Evolutionary conservation across 1,284 basidiomycete genomes (phyloP).

Genomic region (Spongiforma sp.): DNA sequence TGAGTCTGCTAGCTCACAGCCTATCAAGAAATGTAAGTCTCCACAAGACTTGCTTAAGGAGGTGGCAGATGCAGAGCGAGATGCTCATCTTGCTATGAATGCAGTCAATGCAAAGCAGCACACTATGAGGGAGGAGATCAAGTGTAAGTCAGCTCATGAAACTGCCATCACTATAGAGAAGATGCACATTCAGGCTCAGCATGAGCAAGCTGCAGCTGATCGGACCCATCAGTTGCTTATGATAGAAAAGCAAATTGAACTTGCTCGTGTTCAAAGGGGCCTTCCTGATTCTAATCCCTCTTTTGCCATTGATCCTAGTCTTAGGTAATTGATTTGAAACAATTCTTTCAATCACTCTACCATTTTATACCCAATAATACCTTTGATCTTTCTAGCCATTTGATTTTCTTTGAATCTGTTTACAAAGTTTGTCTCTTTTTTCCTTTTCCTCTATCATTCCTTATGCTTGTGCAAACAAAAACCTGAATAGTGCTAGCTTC

Average conservation of each 20-base stretch:
- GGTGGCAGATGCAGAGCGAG: constrained; percentile 8
- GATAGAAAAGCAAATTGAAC: constrained; percentile 11
- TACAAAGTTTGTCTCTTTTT: not conserved
- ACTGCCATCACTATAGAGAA: constrained; percentile 5
- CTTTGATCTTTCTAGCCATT: not conserved
- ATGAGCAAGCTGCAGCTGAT: constrained; percentile 4
- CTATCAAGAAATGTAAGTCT: not conserved
- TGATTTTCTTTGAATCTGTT: not conserved
- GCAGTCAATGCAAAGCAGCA: constrained; percentile 2
- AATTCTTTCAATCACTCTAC: too few relatives aligned
- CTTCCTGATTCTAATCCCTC: not conserved
- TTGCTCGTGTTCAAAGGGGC: not conserved
- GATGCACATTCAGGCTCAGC: constrained; percentile 4
- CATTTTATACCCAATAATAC: too few relatives aligned
- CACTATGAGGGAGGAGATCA: not conserved
- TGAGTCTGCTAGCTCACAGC: not conserved
- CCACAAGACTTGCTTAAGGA: constrained; percentile 4
- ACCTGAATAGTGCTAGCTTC: not conserved
- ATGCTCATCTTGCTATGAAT: constrained; percentile 3
- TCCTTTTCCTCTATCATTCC: not conserved
- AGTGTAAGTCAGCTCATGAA: constrained; percentile 1
- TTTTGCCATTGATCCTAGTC: not conserved
- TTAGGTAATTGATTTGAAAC: not conserved
- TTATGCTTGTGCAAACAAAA: not conserved
- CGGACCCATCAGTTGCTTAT: constrained; percentile 1